Percentiles rank a stretch among this genome's conserved stretches.
Conservation (phyloP, 164 flowering plant genomes). For the Brasenia schreberi region DNA sequence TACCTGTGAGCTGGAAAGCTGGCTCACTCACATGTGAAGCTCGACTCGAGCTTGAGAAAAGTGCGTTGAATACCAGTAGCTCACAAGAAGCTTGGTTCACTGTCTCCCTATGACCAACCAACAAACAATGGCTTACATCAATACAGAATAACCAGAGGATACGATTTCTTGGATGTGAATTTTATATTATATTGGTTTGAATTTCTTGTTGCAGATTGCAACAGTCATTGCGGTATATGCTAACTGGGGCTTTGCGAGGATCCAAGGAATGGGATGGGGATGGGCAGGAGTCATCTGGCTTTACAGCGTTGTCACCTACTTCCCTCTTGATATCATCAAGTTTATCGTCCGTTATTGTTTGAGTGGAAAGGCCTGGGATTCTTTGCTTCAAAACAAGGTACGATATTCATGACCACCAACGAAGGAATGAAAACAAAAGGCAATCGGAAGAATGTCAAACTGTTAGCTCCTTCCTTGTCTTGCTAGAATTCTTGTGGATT, state of each 20-base stretch:
- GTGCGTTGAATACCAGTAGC: too few species aligned
- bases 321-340: constrained; percentile 70
- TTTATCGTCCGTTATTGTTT: constrained; percentile 39
- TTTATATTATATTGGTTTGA: background rate
- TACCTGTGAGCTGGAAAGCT: too few species aligned
- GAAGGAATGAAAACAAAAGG: background rate
- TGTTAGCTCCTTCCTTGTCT: background rate
- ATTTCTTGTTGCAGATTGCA: constrained; percentile 27
- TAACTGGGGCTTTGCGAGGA: constrained; percentile 45
- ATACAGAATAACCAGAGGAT: background rate
- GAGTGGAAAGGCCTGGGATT: constrained; percentile 60
- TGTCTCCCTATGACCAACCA: too few species aligned
- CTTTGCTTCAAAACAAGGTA: constrained; percentile 41
- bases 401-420: background rate
- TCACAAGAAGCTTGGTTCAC: too few species aligned
- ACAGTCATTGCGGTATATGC: constrained; percentile 57
- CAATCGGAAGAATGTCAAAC: background rate
- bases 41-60: too few species aligned
- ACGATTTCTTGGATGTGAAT: background rate
- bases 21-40: too few species aligned
- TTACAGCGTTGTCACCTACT: constrained; percentile 47
- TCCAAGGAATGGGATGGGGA: constrained; percentile 69
- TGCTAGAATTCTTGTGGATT: background rate
- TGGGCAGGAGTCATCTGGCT: constrained; percentile 78
- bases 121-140: too few species aligned